Percentiles rank a stretch among this genome's conserved stretches.
Conservation (phyloP, 306 rosid genomes). For the Delonix regia region DNA sequence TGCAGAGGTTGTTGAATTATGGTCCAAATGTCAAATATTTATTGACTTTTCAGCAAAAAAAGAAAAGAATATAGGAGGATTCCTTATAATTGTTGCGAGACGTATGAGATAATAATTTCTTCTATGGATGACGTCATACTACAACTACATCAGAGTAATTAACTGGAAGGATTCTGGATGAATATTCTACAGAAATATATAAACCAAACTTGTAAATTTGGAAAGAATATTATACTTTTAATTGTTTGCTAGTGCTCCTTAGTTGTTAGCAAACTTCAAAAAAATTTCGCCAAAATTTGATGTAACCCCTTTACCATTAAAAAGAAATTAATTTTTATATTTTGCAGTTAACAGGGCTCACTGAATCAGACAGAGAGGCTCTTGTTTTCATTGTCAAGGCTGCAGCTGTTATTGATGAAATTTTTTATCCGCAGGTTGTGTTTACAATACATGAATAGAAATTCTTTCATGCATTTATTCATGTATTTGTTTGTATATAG, state of each 20-base stretch:
- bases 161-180: constrained; percentile 1
- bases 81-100: constrained; percentile 2
- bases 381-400: constrained; percentile 67
- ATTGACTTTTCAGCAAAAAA: constrained; percentile 4
- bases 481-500: constrained; percentile 9
- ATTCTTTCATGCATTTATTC: background rate
- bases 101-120: no score
- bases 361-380: constrained; percentile 76
- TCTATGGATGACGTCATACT: background rate
- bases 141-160: constrained; percentile 11
- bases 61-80: background rate
- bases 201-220: background rate
- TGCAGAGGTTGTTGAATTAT: constrained; percentile 61
- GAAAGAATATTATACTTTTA: constrained; percentile 31
- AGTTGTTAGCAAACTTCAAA: background rate
- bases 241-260: background rate
- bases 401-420: constrained; percentile 76
- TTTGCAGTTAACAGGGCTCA: constrained; percentile 72
- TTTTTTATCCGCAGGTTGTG: constrained; percentile 76
- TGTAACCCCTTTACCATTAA: background rate
- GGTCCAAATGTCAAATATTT: background rate
- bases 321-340: constrained; percentile 10
- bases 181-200: constrained; percentile 6
- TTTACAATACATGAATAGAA: constrained; percentile 2
- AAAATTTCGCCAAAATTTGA: constrained; percentile 6